A percentile compares a stretch with the other conserved stretches of the same genome.
Conservation (phyloP, 441 rosid species). For the Euphorbia corollata region DNA sequence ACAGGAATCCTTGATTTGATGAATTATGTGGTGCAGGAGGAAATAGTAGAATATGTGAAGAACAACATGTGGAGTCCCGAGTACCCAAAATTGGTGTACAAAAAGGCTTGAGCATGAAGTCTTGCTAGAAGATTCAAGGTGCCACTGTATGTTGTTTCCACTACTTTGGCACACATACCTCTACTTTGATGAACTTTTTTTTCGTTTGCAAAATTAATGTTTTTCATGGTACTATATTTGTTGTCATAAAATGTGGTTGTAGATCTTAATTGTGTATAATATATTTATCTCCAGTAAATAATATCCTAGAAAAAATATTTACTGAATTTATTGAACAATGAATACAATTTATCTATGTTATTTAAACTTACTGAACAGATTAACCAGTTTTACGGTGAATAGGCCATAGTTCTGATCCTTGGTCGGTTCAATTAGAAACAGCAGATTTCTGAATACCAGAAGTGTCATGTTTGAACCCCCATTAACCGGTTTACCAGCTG, state of each 20-base stretch:
- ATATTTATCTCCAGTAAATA: neutral
- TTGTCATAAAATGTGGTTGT: neutral
- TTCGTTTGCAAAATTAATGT: neutral
- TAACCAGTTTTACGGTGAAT: too few relatives aligned
- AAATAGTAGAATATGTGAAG: slow-evolving; percentile 51
- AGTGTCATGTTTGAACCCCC: too few relatives aligned
- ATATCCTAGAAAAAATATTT: neutral
- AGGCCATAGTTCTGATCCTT: too few relatives aligned
- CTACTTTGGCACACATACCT: neutral
- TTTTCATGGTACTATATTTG: neutral
- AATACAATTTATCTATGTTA: neutral
- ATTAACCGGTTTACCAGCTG: too few relatives aligned
- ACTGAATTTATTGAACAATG: neutral
- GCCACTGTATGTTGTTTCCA: neutral
- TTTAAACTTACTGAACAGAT: too few relatives aligned
- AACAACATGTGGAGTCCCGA: slow-evolving; percentile 91
- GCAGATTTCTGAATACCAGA: too few relatives aligned
- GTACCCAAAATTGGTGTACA: slow-evolving; percentile 74
- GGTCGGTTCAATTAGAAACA: too few relatives aligned
- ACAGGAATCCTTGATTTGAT: too few relatives aligned
- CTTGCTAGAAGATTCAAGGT: neutral
- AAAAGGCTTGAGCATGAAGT: slow-evolving; percentile 29
- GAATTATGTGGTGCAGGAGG: slow-evolving; percentile 45
- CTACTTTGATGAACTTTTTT: neutral
- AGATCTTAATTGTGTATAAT: slow-evolving; percentile 5